Evolutionary conservation across 257 asterid species (phyloP).

Genomic region (Nicotiana undulata): DNA sequence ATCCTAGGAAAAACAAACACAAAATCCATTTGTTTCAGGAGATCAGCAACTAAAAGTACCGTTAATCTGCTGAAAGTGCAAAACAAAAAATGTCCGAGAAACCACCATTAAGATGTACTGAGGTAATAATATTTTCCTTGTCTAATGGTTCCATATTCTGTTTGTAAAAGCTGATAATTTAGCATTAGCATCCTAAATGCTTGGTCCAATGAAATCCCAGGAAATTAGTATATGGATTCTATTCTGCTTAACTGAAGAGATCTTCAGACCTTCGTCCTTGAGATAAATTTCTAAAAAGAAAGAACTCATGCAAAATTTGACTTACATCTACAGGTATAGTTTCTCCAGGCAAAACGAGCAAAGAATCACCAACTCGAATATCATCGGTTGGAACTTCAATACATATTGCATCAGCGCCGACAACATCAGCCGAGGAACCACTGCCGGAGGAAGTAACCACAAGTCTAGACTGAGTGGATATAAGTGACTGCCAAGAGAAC

Average conservation of each 20-base stretch:
- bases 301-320: constrained; percentile 6
- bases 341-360: constrained; percentile 96
- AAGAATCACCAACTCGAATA: constrained; percentile 67
- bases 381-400: constrained; percentile 95
- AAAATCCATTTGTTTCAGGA: background rate
- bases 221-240: background rate
- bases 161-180: background rate
- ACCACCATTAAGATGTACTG: background rate
- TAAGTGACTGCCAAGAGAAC: constrained; percentile 67
- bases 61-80: no score
- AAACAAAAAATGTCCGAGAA: background rate
- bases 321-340: constrained; percentile 96
- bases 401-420: constrained; percentile 74
- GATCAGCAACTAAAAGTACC: background rate
- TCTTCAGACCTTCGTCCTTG: background rate
- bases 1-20: background rate
- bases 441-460: constrained; percentile 72
- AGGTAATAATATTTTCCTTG: background rate
- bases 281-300: background rate
- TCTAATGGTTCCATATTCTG: background rate
- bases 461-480: constrained; percentile 86
- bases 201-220: background rate
- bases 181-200: background rate
- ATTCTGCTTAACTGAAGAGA: background rate
- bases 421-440: constrained; percentile 53